Conservation (phyloP, 2,329 filamentous ascomycete genomes). For the Coniochaeta sp. region DNA sequence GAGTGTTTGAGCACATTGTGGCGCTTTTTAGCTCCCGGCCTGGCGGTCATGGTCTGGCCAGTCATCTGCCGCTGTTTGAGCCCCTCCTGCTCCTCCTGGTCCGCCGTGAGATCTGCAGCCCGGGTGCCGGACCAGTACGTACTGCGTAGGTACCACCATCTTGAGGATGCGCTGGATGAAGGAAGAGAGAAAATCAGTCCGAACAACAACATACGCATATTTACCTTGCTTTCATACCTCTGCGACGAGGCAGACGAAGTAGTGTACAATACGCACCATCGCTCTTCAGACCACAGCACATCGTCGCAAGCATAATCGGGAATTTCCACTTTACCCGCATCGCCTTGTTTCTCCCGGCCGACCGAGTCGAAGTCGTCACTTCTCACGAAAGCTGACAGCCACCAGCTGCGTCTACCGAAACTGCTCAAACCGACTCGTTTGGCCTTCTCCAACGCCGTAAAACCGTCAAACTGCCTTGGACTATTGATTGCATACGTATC, state of each 20-base stretch:
- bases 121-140: background rate
- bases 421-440: background rate
- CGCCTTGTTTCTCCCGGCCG: background rate
- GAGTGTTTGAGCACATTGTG: slow-evolving; percentile 44
- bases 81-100: background rate
- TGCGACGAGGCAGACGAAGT: too few species aligned
- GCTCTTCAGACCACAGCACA: background rate
- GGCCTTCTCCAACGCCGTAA: background rate
- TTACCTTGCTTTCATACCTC: background rate
- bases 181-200: too few species aligned
- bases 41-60: slow-evolving; percentile 4
- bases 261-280: too few species aligned
- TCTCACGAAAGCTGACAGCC: background rate
- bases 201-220: too few species aligned
- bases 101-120: background rate
- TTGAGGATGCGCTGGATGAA: too few species aligned
- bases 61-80: slow-evolving; percentile 11
- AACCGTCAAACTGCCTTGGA: too few species aligned
- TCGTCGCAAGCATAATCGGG: background rate
- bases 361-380: background rate
- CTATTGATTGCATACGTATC: background rate
- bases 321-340: background rate
- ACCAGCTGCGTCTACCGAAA: background rate
- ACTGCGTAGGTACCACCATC: too few species aligned
- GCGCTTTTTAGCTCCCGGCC: slow-evolving; percentile 11